Evolutionary conservation across 768 basidiomycete genomes (phyloP), one percentile per base, ranked within the genome.

Genomic region (Scleroderma bovista): DNA sequence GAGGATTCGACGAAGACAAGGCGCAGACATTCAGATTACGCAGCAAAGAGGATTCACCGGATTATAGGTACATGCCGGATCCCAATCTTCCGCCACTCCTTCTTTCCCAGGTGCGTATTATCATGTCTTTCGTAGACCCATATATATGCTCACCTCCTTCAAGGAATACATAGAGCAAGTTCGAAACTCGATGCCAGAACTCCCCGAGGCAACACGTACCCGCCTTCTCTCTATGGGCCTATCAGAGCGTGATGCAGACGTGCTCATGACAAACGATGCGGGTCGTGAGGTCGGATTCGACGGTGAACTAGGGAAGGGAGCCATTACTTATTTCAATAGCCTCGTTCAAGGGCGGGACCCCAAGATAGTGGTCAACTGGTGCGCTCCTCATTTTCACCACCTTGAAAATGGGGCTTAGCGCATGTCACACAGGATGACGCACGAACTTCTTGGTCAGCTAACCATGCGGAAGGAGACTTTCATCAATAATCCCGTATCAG

Each of bases 41-140:
- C 37, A 83, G 81, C 41, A 98, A 99, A 68, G 96, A 96, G 59
- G 88, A 93, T 57, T 86, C 93, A 0, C 92, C 89, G 1, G 96
- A 99, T 65, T 99, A 98, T 65, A 80, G 89, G 16, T 98, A 97
- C 70, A 95, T 99, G 91, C 96, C 96, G 0, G 96, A 99, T 64
- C 84, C 92, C 0, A 97, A 98, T 64, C 69, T 98, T 1, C 92
- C 93, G 1, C 78, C 83, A 0, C 69, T 97, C 6, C 60, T 80
- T 29, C 60, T 88, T 7, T 75, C 75, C 50, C 63, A 78, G 51
- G 83, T 79, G n/a, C n/a, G n/a, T n/a, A n/a, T n/a, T n/a, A n/a
- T n/a, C n/a, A n/a, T n/a, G n/a, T n/a, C n/a, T n/a, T n/a, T n/a
- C n/a, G n/a, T n/a, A n/a, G n/a, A n/a, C 15, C n/a, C 4, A 10